Conservation (phyloP, 768 basidiomycete species). For the Macrolepiota albuminosa region DNA sequence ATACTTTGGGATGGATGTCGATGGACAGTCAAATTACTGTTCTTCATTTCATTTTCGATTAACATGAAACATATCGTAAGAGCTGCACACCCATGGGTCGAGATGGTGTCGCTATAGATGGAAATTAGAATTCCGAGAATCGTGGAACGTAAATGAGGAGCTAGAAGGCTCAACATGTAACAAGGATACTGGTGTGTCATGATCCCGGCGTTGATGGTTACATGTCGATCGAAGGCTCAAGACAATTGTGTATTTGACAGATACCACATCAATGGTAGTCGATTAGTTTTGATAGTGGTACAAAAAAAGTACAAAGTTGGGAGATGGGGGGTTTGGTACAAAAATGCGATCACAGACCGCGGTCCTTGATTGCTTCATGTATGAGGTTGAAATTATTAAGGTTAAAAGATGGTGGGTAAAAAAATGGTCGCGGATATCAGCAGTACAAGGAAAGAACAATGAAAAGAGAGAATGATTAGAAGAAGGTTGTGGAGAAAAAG, state of each 20-base stretch:
- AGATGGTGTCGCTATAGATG: no score
- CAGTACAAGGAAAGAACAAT: background rate
- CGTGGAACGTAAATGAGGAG: no score
- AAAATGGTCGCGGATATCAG: background rate
- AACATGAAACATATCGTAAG: no score
- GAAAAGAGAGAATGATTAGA: background rate
- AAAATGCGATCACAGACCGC: slow-evolving; percentile 8
- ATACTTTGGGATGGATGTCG: no score
- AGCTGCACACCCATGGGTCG: no score
- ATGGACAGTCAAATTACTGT: no score
- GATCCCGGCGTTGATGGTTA: no score
- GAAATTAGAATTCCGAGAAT: no score
- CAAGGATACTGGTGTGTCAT: no score
- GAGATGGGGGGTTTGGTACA: background rate
- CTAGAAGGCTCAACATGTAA: no score
- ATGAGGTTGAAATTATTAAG: background rate
- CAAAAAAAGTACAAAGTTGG: background rate
- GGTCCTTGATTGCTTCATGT: background rate
- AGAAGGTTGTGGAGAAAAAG: background rate
- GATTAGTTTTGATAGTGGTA: background rate
- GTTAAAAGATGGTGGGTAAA: background rate
- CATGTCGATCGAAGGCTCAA: no score
- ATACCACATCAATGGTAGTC: background rate
- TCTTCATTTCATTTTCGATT: no score
- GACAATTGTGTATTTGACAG: background rate